Percentiles rank a stretch among this genome's conserved stretches.
Conservation (phyloP, 2,329 filamentous ascomycete genomes). For the Dactylellina haptotyla region DNA sequence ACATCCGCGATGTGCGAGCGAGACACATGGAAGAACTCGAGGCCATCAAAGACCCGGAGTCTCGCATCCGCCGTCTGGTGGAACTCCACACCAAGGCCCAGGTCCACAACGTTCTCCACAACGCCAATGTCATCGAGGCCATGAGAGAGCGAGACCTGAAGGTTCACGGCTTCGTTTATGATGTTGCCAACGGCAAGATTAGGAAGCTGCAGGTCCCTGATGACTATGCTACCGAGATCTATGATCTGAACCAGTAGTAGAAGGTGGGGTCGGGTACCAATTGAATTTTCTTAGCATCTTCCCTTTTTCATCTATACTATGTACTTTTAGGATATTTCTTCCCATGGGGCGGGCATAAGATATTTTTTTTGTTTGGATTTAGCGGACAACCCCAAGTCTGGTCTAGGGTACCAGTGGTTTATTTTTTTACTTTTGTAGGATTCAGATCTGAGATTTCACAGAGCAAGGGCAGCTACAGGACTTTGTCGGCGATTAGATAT, state of each 20-base stretch:
- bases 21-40: constrained; percentile 75
- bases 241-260: constrained; percentile 17
- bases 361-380: constrained; percentile 23
- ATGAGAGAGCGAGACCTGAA: constrained; percentile 75
- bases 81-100: constrained; percentile 80
- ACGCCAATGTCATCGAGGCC: constrained; percentile 75
- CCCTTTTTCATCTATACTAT: background rate
- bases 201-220: constrained; percentile 62
- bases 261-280: background rate
- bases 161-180: constrained; percentile 82
- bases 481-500: too few species aligned
- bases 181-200: constrained; percentile 67
- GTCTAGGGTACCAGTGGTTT: background rate
- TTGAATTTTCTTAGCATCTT: background rate
- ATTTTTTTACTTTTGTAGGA: background rate
- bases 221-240: constrained; percentile 41
- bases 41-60: constrained; percentile 68
- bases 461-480: too few species aligned
- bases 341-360: background rate
- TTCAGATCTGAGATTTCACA: background rate
- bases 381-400: constrained; percentile 19
- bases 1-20: constrained; percentile 64
- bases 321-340: background rate
- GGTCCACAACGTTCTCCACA: constrained; percentile 74
- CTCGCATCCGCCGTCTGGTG: constrained; percentile 71